phyloP scores from a whole-genome alignment of 306 rosid genomes.

The Geum urbanum region DNA sequence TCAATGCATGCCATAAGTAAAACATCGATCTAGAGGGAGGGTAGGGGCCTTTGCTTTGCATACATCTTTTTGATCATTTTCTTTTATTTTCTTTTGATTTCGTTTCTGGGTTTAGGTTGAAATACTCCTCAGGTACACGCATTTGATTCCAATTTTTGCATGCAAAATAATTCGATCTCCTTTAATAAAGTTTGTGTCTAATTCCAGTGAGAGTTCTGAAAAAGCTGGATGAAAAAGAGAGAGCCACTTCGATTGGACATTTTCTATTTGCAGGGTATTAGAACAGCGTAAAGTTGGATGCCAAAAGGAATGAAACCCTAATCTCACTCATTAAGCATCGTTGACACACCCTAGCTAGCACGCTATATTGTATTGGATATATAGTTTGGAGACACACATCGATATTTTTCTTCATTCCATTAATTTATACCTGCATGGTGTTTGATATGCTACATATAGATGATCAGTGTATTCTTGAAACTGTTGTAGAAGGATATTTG shows the following conservation, averaged over 20 bases:
- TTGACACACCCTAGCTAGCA: no score
- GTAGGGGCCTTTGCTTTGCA: background rate
- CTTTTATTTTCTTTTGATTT: background rate
- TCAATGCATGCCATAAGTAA: background rate
- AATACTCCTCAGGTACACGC: background rate
- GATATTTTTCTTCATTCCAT: no score
- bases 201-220: background rate
- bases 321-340: background rate
- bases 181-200: background rate
- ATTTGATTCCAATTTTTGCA: background rate
- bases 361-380: no score
- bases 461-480: no score
- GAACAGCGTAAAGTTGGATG: background rate
- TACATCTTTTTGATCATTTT: background rate
- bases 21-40: background rate
- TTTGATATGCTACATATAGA: no score
- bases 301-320: background rate
- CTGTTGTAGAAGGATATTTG: no score
- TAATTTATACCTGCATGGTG: no score
- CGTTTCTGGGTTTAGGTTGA: background rate
- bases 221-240: background rate
- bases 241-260: background rate
- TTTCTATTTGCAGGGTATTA: background rate
- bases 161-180: background rate
- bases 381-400: no score